Conservation (phyloP, 805 yeast genomes). For the Candida pseudofarinosa region DNA sequence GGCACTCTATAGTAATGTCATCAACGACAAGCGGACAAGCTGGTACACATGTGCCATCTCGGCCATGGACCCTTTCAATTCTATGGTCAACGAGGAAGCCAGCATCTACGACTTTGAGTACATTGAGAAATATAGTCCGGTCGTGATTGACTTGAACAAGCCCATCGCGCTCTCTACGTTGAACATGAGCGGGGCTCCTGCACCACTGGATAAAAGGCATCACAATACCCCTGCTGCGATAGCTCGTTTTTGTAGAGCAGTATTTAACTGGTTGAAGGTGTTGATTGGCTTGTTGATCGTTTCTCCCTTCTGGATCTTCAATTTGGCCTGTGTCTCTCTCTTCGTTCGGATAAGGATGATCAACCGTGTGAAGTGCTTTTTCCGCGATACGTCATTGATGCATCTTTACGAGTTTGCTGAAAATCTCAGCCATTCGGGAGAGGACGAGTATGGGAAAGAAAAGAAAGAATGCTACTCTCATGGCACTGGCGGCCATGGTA, state of each 20-base stretch:
- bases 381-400: slow-evolving; percentile 21
- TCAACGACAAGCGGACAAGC: slow-evolving; percentile 75
- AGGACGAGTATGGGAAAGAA: background rate
- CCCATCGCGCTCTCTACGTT: slow-evolving; percentile 24
- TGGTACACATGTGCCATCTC: slow-evolving; percentile 82
- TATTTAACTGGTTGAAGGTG: slow-evolving; percentile 48
- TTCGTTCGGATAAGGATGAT: slow-evolving; percentile 32
- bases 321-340: slow-evolving; percentile 44
- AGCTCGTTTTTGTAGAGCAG: slow-evolving; percentile 29
- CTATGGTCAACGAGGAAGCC: slow-evolving; percentile 40
- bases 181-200: background rate
- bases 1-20: slow-evolving; percentile 67
- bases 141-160: slow-evolving; percentile 48
- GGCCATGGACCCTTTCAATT: slow-evolving; percentile 54
- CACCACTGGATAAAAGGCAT: slow-evolving; percentile 7
- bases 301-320: slow-evolving; percentile 63
- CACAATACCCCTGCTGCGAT: background rate
- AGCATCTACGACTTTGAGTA: slow-evolving; percentile 39
- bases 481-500: slow-evolving; percentile 4
- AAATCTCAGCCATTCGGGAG: background rate
- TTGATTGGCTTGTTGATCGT: slow-evolving; percentile 43
- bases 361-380: slow-evolving; percentile 24
- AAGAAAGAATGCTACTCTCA: background rate
- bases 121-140: slow-evolving; percentile 51
- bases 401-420: slow-evolving; percentile 20